These are phyloP conservation scores for Arctium minus DNA, from an alignment of 129 eudicot species.

Conservation along the genomic window DNA sequence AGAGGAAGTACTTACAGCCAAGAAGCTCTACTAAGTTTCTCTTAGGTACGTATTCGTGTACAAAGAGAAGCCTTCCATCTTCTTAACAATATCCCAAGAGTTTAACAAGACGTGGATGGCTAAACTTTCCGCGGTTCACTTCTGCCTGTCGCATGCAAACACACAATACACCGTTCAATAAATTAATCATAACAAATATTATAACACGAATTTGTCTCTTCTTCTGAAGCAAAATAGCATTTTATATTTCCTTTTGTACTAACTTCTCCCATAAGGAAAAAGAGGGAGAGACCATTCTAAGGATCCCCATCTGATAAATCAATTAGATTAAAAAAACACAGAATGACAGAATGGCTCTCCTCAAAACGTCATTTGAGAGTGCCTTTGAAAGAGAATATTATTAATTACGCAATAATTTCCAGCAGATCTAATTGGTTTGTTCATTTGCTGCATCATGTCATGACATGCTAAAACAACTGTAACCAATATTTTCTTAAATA, in stretches of 20 bases:
- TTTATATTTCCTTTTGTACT: not conserved
- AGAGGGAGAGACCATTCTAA: too few relatives aligned
- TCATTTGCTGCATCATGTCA: too few relatives aligned
- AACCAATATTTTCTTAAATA: too few relatives aligned
- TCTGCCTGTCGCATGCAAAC: conserved; percentile 14
- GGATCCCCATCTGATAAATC: too few relatives aligned
- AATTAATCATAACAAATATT: not conserved
- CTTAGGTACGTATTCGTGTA: conserved; percentile 13
- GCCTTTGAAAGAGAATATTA: too few relatives aligned
- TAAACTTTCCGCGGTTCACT: conserved; percentile 15
- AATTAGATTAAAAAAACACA: too few relatives aligned
- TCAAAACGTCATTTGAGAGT: too few relatives aligned
- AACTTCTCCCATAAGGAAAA: too few relatives aligned
- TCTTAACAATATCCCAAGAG: conserved; percentile 26
- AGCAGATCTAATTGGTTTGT: too few relatives aligned
- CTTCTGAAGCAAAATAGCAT: not conserved
- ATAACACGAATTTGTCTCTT: not conserved
- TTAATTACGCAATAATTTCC: too few relatives aligned
- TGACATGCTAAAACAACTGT: too few relatives aligned
- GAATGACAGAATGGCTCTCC: too few relatives aligned
- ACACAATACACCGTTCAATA: not conserved
- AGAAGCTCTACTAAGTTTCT: conserved; percentile 4
- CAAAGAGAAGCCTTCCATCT: conserved; percentile 19
- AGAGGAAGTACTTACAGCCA: conserved; percentile 2
- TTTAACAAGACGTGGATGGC: conserved; percentile 19